These are phyloP conservation scores for Colletotrichum nymphaeae DNA, from an alignment of 2,329 filamentous ascomycete species.

Conservation along the genomic window DNA sequence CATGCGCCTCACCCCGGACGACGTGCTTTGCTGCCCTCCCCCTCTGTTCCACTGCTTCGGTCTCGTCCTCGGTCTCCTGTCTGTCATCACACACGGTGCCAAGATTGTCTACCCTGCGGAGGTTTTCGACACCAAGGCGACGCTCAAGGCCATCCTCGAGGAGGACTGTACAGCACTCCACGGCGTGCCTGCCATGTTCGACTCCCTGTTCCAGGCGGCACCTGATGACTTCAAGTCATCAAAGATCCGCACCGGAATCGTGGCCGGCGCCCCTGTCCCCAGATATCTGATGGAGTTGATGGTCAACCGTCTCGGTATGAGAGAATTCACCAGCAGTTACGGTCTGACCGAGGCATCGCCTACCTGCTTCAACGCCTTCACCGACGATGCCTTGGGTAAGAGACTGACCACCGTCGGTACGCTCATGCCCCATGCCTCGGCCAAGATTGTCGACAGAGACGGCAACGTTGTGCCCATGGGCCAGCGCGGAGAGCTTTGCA, in stretches of 20 bases:
- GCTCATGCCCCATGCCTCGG: constrained; percentile 78
- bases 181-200: constrained; percentile 88
- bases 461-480: constrained; percentile 76
- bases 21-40: constrained; percentile 83
- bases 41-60: constrained; percentile 91
- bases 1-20: constrained; percentile 74
- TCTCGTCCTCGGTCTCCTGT: constrained; percentile 80
- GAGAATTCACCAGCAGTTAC: constrained; percentile 77
- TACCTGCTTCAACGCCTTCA: constrained; percentile 84
- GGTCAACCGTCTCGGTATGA: constrained; percentile 78
- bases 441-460: constrained; percentile 80
- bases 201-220: constrained; percentile 67
- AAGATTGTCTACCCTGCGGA: constrained; percentile 83
- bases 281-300: constrained; percentile 80
- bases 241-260: constrained; percentile 78
- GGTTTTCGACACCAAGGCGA: constrained; percentile 76
- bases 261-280: constrained; percentile 82
- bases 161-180: constrained; percentile 81
- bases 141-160: constrained; percentile 73
- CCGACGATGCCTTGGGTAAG: constrained; percentile 74
- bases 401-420: constrained; percentile 80
- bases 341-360: constrained; percentile 83
- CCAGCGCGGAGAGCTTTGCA: constrained; percentile 78
- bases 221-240: constrained; percentile 55
- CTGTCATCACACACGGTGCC: constrained; percentile 78